Evolutionary conservation across 108 stramenopile species (phyloP), one percentile per base, ranked within the genome.

Genomic region (Nannochloropsis salina): DNA sequence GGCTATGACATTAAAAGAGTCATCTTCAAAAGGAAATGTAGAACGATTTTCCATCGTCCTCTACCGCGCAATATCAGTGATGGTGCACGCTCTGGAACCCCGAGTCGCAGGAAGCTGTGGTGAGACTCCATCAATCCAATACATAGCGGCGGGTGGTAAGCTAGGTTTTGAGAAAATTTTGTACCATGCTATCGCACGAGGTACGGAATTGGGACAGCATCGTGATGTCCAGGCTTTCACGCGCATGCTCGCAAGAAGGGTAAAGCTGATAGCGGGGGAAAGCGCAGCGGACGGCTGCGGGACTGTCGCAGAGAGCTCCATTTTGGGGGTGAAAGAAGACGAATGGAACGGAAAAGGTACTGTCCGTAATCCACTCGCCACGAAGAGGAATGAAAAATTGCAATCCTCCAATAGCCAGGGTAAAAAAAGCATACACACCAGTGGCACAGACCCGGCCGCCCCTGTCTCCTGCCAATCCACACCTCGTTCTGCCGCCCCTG

Each of bases 161-260:
- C 6, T 74, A n/a, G 61, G 61, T 6, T 74, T 74, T 6, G 61
- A 74, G n/a, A 15, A n/a, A 74, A 8, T 74, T 74, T n/a, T 74
- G 61, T 74, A 74, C 6, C 61, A 74, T 74, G 3, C 6, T n/a
- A 74, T 74, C 8, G 61, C 61, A 15, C 61, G 61, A n/a, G 61
- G 61, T n/a, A n/a, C n/a, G 61, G 61, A 74, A 6, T n/a, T 74
- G n/a, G 61, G 61, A n/a, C 61, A 74, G 61, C 61, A 74, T 74
- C 61, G 61, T 15, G 61, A 74, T 15, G 61, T 74, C 2, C 61
- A 74, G 61, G 61, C 61, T 2, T 74, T 74, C 20, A 74, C 61
- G 8, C 61, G 61, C 4, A 74, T 74, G 61, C 61, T 74, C 20
- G 61, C 61, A 6, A n/a, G 61, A n/a, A 15, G 61, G 61, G n/a